Conservation (phyloP, 352 stramenopile genomes). For the Elongisporangium anandrum region DNA sequence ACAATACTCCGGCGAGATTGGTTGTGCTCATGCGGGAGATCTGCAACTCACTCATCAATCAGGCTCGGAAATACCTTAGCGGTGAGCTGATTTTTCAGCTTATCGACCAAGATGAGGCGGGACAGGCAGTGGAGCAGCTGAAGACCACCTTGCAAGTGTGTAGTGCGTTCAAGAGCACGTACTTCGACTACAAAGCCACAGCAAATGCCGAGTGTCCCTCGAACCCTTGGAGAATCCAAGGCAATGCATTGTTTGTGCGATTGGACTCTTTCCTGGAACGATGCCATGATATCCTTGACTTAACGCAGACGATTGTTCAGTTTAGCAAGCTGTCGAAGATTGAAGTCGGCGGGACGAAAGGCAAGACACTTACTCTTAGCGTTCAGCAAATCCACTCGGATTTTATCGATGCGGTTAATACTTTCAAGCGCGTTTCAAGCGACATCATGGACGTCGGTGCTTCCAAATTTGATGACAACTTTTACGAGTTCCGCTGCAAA, state of each 20-base stretch:
- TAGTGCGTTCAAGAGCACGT: constrained; percentile 96
- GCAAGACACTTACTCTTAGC: constrained; percentile 91
- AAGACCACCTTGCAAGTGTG: constrained; percentile 93
- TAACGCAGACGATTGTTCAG: constrained; percentile 97
- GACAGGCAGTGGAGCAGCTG: constrained; percentile 92
- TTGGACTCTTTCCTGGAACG: constrained; percentile 97
- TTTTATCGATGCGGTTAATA: constrained; percentile 93
- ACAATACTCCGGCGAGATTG: constrained; percentile 95
- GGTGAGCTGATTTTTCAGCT: constrained; percentile 95
- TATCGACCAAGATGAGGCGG: constrained; percentile 96
- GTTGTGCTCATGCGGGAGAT: constrained; percentile 98
- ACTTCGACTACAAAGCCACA: constrained; percentile 97
- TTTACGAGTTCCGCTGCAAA: constrained; percentile 96
- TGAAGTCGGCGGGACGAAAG: constrained; percentile 96
- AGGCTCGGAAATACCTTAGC: constrained; percentile 91
- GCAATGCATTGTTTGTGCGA: constrained; percentile 96
- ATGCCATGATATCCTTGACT: constrained; percentile 96
- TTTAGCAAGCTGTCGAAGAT: constrained; percentile 98
- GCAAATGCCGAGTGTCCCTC: constrained; percentile 95
- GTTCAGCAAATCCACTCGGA: constrained; percentile 95
- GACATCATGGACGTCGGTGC: constrained; percentile 98
- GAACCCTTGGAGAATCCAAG: constrained; percentile 98
- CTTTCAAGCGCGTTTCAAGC: constrained; percentile 94
- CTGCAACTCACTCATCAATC: constrained; percentile 96
- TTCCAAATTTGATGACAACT: constrained; percentile 97